Conservation (phyloP, 139 green algal genomes). For the Tetradesmus lagerheimii region DNA sequence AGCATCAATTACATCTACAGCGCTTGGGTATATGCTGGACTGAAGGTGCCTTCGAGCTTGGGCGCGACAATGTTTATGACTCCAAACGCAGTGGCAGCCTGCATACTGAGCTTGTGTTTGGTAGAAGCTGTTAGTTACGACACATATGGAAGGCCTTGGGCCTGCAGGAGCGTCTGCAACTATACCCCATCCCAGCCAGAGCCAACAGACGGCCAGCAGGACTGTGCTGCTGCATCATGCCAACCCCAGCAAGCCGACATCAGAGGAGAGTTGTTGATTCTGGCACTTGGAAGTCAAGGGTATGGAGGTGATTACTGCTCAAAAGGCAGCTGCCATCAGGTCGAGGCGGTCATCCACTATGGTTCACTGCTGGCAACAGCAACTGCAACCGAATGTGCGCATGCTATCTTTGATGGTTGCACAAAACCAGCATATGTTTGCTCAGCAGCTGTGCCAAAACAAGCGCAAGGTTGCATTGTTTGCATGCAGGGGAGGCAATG, state of each 20-base stretch:
- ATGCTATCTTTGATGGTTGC: too few species aligned
- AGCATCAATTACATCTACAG: too few species aligned
- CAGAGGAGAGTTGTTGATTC: not conserved
- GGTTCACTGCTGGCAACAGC: not conserved
- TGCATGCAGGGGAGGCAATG: not conserved
- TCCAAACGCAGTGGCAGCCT: not conserved
- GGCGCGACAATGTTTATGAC: not conserved
- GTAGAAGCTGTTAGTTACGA: not conserved
- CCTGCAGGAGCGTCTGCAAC: not conserved
- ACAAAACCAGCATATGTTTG: too few species aligned
- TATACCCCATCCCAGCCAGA: not conserved
- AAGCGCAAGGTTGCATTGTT: too few species aligned
- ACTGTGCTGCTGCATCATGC: not conserved
- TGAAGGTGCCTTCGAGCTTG: too few species aligned
- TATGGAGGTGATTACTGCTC: not conserved
- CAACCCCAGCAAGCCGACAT: not conserved
- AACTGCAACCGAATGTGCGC: not conserved
- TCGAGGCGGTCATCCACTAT: too few species aligned
- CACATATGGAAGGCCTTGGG: not conserved
- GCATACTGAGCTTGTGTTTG: not conserved
- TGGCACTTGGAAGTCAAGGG: not conserved
- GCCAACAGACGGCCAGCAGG: not conserved
- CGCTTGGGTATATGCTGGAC: too few species aligned
- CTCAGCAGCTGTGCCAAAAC: too few species aligned
- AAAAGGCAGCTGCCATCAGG: too few species aligned